These are phyloP conservation scores for Pelargonium citronellum DNA, from an alignment of 441 rosid genomes.

Conservation along the genomic window DNA sequence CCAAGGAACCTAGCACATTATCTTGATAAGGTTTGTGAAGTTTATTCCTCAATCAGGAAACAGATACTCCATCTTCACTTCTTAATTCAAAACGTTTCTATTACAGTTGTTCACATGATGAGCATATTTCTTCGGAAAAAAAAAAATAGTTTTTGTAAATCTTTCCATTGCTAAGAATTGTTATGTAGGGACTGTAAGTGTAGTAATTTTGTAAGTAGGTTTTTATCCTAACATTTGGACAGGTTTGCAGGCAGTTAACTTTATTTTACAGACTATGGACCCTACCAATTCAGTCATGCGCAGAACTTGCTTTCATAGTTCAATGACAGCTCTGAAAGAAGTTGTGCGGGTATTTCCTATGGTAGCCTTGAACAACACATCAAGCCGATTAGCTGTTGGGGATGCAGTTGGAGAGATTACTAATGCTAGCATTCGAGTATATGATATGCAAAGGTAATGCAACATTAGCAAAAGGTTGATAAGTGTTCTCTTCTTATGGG, in stretches of 20 bases:
- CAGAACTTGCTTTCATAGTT: slow-evolving; percentile 64
- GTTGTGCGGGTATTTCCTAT: slow-evolving; percentile 74
- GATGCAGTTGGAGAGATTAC: slow-evolving; percentile 71
- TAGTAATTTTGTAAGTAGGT: neutral
- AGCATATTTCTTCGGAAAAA: neutral
- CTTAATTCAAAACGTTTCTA: neutral
- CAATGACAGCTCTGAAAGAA: slow-evolving; percentile 71
- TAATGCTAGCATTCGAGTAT: slow-evolving; percentile 64
- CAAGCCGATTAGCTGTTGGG: slow-evolving; percentile 76
- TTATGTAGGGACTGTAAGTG: neutral
- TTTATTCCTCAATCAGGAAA: slow-evolving; percentile 20
- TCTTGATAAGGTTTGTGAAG: slow-evolving; percentile 75
- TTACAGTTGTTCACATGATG: slow-evolving; percentile 6
- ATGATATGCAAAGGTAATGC: slow-evolving; percentile 85
- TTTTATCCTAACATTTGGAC: slow-evolving; percentile 21
- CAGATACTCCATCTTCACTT: slow-evolving; percentile 1
- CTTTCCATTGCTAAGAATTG: neutral
- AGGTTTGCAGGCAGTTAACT: slow-evolving; percentile 72
- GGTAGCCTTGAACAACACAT: slow-evolving; percentile 70
- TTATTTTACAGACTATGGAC: slow-evolving; percentile 76
- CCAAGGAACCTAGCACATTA: slow-evolving; percentile 64
- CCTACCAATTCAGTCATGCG: slow-evolving; percentile 80
- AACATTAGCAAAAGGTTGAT: neutral
- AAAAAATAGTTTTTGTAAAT: neutral
- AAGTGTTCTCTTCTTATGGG: no score